Percentiles rank a stretch among this genome's conserved stretches.
phyloP scores from a whole-genome alignment of 352 stramenopile species.

The Aphanomyces invadans region DNA sequence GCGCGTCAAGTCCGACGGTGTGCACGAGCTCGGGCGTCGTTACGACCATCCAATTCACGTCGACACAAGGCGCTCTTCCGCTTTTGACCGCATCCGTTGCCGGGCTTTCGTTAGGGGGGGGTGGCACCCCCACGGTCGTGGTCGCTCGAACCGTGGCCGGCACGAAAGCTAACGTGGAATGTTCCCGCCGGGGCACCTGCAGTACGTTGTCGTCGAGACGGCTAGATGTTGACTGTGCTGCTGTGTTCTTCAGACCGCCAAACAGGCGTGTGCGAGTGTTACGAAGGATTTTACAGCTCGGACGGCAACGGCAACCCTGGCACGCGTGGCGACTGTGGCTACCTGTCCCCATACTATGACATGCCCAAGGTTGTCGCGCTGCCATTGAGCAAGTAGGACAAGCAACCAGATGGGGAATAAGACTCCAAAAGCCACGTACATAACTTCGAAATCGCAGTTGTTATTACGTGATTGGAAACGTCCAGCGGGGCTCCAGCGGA shows the following conservation, averaged over 20 bases:
- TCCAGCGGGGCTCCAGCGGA: too few species aligned
- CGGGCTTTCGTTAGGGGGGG: constrained; percentile 36
- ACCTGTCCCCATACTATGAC: constrained; percentile 58
- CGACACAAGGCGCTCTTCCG: constrained; percentile 54
- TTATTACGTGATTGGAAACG: too few species aligned
- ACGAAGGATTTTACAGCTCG: constrained; percentile 64
- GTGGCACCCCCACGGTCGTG: constrained; percentile 24
- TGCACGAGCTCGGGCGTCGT: constrained; percentile 34
- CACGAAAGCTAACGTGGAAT: constrained; percentile 75
- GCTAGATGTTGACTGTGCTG: too few species aligned
- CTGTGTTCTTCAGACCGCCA: too few species aligned
- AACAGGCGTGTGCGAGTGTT: constrained; percentile 61
- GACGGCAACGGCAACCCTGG: constrained; percentile 66
- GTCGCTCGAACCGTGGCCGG: constrained; percentile 40
- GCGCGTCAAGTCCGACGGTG: constrained; percentile 26
- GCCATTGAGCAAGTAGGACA: constrained; percentile 41
- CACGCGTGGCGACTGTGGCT: constrained; percentile 87
- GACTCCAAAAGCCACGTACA: too few species aligned
- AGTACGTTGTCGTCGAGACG: too few species aligned
- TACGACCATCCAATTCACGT: constrained; percentile 58
- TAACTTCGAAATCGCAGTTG: too few species aligned
- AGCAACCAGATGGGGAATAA: constrained; percentile 28
- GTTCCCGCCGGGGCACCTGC: constrained; percentile 54
- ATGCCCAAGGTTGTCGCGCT: constrained; percentile 6
- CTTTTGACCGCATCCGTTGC: constrained; percentile 33